Conservation (phyloP, 352 stramenopile species). For the Saprolegnia diclina region DNA sequence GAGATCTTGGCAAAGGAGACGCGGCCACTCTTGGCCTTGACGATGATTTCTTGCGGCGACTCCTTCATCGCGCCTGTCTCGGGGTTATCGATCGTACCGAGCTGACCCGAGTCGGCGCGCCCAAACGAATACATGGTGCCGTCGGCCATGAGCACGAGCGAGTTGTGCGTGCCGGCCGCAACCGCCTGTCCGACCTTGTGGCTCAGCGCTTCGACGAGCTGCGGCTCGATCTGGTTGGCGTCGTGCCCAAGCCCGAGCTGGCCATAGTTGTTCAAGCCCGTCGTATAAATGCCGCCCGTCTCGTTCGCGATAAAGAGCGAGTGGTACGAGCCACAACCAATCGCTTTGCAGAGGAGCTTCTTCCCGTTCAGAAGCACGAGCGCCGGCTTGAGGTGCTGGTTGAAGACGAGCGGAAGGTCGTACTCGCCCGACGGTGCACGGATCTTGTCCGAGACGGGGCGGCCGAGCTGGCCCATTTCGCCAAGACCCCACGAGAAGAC, state of each 20-base stretch:
- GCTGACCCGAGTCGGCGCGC: slow-evolving; percentile 90
- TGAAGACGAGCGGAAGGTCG: slow-evolving; percentile 66
- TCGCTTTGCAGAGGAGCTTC: slow-evolving; percentile 58
- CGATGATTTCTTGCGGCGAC: slow-evolving; percentile 56
- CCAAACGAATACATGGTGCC: slow-evolving; percentile 90
- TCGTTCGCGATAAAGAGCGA: slow-evolving; percentile 56
- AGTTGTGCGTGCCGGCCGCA: slow-evolving; percentile 90
- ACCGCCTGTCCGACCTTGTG: slow-evolving; percentile 63
- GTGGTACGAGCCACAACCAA: slow-evolving; percentile 88
- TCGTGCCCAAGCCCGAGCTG: slow-evolving; percentile 92
- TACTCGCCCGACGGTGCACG: slow-evolving; percentile 65
- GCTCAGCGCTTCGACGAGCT: slow-evolving; percentile 70
- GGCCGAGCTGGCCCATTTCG: slow-evolving; percentile 83
- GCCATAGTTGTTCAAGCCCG: slow-evolving; percentile 95
- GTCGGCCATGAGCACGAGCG: slow-evolving; percentile 82
- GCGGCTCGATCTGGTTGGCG: slow-evolving; percentile 55
- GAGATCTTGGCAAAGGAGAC: slow-evolving; percentile 45
- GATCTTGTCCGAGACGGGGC: slow-evolving; percentile 53
- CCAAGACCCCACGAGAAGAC: slow-evolving; percentile 91
- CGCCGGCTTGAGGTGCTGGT: slow-evolving; percentile 71
- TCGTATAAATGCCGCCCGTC: slow-evolving; percentile 85
- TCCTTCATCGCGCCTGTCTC: slow-evolving; percentile 75
- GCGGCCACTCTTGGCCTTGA: slow-evolving; percentile 34
- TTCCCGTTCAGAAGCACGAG: slow-evolving; percentile 52
- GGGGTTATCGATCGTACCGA: slow-evolving; percentile 78